Base-by-base conservation (phyloP, 2,329 filamentous ascomycete genomes). In the Cytospora schulzeri region DNA sequence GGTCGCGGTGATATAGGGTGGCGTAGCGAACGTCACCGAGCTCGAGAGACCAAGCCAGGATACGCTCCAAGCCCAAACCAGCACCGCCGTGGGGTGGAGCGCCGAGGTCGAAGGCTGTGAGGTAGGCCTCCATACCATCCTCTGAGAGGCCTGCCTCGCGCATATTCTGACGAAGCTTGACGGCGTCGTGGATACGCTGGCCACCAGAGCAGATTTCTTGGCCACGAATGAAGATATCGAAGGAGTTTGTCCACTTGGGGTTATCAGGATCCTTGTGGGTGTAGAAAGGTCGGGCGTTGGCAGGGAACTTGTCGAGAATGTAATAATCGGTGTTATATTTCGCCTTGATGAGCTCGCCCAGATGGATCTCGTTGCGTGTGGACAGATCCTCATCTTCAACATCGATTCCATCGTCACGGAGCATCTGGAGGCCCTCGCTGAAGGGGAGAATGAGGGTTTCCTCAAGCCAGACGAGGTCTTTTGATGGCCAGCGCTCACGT, bases 181-280 rank as follows among this genome's bases (percentile, higher is more conserved):
- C 78, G 0, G 91, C 85, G 67, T 95, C 88, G 74, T 97, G 91
- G 68, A 97, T 96, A 85, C 93, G 92, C 76, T 97, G 93, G 9
- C 93, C 93, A 70, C 93, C 93, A 1, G 92, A 94, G 54, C 94
- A 88, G 64, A 97, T 95, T 75, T 97, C 93, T 73, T 97, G 93
- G 0, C 93, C 93, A 33, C 93, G 90, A 52, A 97, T 85, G 78
- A 97, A 97, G 64, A 97, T 96, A 74, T 97, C 93, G 71, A 97
- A 97, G 0, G 93, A 96, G 74, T 96, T 96, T 58, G 93, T 97
- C 74, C 88, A 87, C 38, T 84, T 82, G 15, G 85, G 81, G 71
- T 96, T 86, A 19, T 88, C 81, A 1, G 89, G 85, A 68, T 96
- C 91, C 31, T 89, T 89, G 85, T 96, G 93, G 1, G 93, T 92